Percentiles rank a stretch among this genome's conserved stretches.
Conservation (phyloP, 768 basidiomycete species). For the Leccinellum albellum region DNA sequence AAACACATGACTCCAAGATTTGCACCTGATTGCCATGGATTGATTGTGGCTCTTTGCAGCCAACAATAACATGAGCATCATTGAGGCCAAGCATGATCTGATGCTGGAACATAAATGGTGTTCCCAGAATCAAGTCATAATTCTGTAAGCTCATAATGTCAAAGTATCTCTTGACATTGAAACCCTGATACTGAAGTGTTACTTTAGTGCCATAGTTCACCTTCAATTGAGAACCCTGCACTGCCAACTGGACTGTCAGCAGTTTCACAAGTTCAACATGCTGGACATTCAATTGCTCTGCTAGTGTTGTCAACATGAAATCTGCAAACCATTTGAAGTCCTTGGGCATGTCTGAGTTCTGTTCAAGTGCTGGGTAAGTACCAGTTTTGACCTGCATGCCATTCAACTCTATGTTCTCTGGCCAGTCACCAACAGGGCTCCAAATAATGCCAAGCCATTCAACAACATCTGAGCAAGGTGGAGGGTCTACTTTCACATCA, state of each 20-base stretch:
- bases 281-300: slow-evolving; percentile 24
- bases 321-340: slow-evolving; percentile 15
- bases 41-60: slow-evolving; percentile 7
- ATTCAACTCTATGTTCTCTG: neutral
- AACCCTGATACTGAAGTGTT: slow-evolving; percentile 11
- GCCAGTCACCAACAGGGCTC: too few relatives aligned
- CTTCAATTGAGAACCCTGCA: slow-evolving; percentile 27
- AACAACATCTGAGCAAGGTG: too few relatives aligned
- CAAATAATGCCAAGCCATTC: too few relatives aligned
- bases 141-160: slow-evolving; percentile 36
- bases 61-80: slow-evolving; percentile 9
- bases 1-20: neutral
- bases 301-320: slow-evolving; percentile 29
- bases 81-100: slow-evolving; percentile 28
- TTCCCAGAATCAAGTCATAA: slow-evolving; percentile 41
- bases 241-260: slow-evolving; percentile 28
- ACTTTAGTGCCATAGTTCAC: slow-evolving; percentile 14
- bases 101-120: slow-evolving; percentile 38
- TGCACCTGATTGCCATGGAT: slow-evolving; percentile 7
- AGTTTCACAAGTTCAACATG: slow-evolving; percentile 19
- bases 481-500: too few relatives aligned
- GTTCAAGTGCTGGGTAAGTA: neutral
- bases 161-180: slow-evolving; percentile 25
- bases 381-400: neutral
- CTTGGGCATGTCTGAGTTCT: neutral